A percentile compares a stretch with the other conserved stretches of the same genome.
Conservation (phyloP, 2,329 filamentous ascomycete species). For the Fusarium vanettenii region DNA sequence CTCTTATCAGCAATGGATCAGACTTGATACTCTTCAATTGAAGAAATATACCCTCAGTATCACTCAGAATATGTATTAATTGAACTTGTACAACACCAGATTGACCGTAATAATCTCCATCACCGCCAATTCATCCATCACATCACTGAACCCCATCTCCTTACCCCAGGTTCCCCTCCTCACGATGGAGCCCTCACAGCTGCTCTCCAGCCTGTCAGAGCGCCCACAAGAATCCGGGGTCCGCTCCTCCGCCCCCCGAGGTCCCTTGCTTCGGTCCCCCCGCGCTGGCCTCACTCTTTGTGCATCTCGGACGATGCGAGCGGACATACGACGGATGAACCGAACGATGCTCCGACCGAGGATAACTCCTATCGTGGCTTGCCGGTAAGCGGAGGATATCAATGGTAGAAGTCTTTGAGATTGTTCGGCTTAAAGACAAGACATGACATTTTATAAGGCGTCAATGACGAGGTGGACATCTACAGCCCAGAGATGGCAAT, state of each 20-base stretch:
- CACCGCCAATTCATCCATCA: not conserved
- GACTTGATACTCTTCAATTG: not conserved
- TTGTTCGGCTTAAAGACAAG: not conserved
- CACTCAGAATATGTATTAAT: not conserved
- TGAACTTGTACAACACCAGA: not conserved
- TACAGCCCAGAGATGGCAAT: not conserved
- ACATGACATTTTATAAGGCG: not conserved
- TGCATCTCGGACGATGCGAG: slow-evolving; percentile 16
- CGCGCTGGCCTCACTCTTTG: not conserved
- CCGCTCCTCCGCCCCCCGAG: slow-evolving; percentile 9
- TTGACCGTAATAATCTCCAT: not conserved
- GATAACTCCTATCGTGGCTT: not conserved
- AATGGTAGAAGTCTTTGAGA: not conserved
- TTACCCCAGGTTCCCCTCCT: slow-evolving; percentile 41
- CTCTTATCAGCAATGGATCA: not conserved
- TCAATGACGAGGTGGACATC: slow-evolving; percentile 19
- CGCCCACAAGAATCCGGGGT: slow-evolving; percentile 36
- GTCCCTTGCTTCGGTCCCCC: slow-evolving; percentile 16
- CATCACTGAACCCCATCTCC: slow-evolving; percentile 8
- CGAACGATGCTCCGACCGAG: slow-evolving; percentile 33
- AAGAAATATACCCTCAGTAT: accelerated
- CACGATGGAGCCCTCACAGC: not conserved
- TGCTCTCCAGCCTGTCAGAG: slow-evolving; percentile 7
- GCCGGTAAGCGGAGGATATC: slow-evolving; percentile 19
- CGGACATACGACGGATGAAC: slow-evolving; percentile 37